Evolutionary conservation across 176 grass and related monocot genomes (phyloP).

Genomic region (Themeda triandra): DNA sequence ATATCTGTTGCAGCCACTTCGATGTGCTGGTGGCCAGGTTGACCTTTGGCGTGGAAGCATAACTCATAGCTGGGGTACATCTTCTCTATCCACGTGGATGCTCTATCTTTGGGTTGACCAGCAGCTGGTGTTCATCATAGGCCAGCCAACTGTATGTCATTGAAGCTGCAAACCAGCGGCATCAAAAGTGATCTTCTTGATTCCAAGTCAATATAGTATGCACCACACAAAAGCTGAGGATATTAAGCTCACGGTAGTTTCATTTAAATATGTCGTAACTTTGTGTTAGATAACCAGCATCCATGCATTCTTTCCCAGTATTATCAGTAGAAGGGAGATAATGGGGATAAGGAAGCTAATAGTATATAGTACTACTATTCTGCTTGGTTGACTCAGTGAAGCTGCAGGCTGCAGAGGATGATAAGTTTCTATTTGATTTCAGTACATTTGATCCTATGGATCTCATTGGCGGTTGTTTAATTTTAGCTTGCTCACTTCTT

Average conservation of each 20-base stretch:
- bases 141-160: not conserved
- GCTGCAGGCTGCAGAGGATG: not conserved
- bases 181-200: not conserved
- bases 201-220: not conserved
- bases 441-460: not conserved
- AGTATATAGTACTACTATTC: not conserved
- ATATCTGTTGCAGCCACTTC: conserved; percentile 25
- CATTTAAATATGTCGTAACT: not conserved
- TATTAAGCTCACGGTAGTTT: not conserved
- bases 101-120: not conserved
- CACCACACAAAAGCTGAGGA: not conserved
- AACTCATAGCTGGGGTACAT: not conserved
- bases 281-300: not conserved
- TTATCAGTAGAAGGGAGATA: not conserved
- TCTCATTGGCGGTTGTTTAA: not conserved
- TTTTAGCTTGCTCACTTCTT: conserved; percentile 11
- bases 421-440: not conserved
- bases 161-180: not conserved
- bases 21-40: conserved; percentile 25
- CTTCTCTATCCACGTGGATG: conserved; percentile 13
- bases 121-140: not conserved
- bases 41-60: conserved; percentile 19
- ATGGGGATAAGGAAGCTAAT: not conserved
- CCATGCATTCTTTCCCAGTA: not conserved
- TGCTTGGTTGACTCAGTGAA: not conserved